These are phyloP conservation scores for Candida tallmaniae DNA, from an alignment of 805 yeast species.

Conservation along the genomic window DNA sequence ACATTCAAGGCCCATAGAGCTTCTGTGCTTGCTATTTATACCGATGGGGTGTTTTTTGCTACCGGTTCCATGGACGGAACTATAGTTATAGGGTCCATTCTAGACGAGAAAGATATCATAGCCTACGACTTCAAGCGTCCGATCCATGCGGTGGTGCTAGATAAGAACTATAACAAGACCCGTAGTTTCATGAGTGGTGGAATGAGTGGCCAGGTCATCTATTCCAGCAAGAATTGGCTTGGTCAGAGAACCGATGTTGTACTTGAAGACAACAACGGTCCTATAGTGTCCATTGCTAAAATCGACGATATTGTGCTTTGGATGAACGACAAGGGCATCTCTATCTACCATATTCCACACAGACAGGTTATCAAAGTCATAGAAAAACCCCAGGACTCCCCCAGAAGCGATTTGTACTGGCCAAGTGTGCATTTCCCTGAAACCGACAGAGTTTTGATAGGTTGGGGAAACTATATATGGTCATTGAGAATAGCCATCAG, in stretches of 20 bases:
- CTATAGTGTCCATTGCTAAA: constrained; percentile 64
- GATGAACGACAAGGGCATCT: constrained; percentile 81
- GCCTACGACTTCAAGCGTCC: constrained; percentile 87
- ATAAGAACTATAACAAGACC: constrained; percentile 57
- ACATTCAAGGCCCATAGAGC: constrained; percentile 84
- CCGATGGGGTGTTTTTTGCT: constrained; percentile 73
- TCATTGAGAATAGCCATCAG: constrained; percentile 44
- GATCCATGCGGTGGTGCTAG: constrained; percentile 79
- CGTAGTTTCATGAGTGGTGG: constrained; percentile 83
- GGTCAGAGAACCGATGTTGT: constrained; percentile 71
- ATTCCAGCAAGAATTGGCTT: constrained; percentile 81
- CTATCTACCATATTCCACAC: constrained; percentile 55
- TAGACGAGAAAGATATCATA: constrained; percentile 56
- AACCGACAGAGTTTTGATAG: constrained; percentile 61
- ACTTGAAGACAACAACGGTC: constrained; percentile 58
- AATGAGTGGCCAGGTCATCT: constrained; percentile 74
- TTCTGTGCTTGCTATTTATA: constrained; percentile 66
- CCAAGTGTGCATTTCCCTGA: constrained; percentile 71
- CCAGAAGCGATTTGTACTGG: constrained; percentile 75
- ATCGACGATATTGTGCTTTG: constrained; percentile 68
- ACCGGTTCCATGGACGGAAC: constrained; percentile 95
- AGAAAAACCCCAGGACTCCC: constrained; percentile 51
- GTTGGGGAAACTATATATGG: constrained; percentile 85
- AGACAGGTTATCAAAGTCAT: constrained; percentile 47
- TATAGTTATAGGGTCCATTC: constrained; percentile 70